phyloP scores from a whole-genome alignment of 1,139 yeast species.

The Scheffersomyces insectosa region DNA sequence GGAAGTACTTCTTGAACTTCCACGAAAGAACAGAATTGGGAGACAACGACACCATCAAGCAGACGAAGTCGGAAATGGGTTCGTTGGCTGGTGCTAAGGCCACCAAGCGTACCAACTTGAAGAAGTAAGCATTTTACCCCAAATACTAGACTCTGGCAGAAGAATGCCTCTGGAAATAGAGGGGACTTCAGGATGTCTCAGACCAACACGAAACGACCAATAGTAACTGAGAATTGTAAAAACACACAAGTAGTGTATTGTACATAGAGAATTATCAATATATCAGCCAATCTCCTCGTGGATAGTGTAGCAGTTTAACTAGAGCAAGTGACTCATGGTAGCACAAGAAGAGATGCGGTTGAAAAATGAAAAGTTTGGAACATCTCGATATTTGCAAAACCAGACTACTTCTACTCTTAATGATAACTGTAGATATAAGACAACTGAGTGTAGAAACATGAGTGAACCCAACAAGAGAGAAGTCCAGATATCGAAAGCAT shows the following conservation, averaged over 20 bases:
- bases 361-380: too few species aligned
- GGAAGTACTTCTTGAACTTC: slow-evolving; percentile 59
- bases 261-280: neutral
- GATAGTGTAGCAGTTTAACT: too few species aligned
- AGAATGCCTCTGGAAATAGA: too few species aligned
- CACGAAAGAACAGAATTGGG: slow-evolving; percentile 87
- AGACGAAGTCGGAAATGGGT: slow-evolving; percentile 37
- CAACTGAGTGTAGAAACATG: slow-evolving; percentile 2
- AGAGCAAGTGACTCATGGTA: too few species aligned
- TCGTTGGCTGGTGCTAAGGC: slow-evolving; percentile 43
- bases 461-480: slow-evolving; percentile 38
- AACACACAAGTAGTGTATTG: neutral
- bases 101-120: slow-evolving; percentile 18
- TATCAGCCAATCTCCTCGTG: too few species aligned
- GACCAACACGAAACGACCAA: neutral
- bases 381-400: too few species aligned
- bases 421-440: neutral
- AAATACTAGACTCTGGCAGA: too few species aligned
- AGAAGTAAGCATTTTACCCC: too few species aligned
- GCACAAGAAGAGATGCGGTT: too few species aligned
- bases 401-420: too few species aligned
- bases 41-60: slow-evolving; percentile 66
- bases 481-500: slow-evolving; percentile 63
- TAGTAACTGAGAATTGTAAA: neutral
- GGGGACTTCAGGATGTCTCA: too few species aligned